Evolutionary conservation across 352 stramenopile species (phyloP).

Genomic region (Phytopythium ostracodes): DNA sequence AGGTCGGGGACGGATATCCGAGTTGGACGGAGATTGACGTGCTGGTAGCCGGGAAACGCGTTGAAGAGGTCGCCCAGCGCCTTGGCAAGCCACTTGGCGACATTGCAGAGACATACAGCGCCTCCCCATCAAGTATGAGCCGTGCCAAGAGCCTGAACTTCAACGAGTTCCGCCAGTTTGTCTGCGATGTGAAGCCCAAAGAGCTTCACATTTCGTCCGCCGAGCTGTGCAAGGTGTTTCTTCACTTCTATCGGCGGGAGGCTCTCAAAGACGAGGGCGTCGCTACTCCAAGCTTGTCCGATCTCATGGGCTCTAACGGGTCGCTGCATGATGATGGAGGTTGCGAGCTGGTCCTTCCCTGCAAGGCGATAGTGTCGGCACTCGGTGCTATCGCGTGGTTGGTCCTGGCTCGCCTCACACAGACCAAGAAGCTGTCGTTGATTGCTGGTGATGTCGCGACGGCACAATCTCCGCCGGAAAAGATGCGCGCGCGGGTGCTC

Average conservation of each 20-base stretch:
- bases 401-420: neutral
- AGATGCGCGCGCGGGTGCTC: slow-evolving; percentile 30
- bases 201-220: slow-evolving; percentile 30
- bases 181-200: slow-evolving; percentile 45
- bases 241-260: slow-evolving; percentile 41
- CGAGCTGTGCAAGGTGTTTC: slow-evolving; percentile 57
- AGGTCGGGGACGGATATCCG: slow-evolving; percentile 5
- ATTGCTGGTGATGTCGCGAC: neutral
- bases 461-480: slow-evolving; percentile 5
- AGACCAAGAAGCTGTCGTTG: neutral
- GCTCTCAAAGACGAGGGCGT: slow-evolving; percentile 1
- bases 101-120: slow-evolving; percentile 19
- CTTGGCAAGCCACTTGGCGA: slow-evolving; percentile 41
- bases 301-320: neutral
- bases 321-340: neutral
- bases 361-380: neutral
- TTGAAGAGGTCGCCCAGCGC: slow-evolving; percentile 25
- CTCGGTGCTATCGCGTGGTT: neutral
- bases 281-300: neutral
- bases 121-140: neutral
- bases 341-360: neutral
- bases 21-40: slow-evolving; percentile 41
- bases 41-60: slow-evolving; percentile 20
- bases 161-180: slow-evolving; percentile 45
- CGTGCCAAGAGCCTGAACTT: slow-evolving; percentile 22